These are phyloP conservation scores for Crithidia bombi DNA, from an alignment of 208 protist species.

Conservation along the genomic window DNA sequence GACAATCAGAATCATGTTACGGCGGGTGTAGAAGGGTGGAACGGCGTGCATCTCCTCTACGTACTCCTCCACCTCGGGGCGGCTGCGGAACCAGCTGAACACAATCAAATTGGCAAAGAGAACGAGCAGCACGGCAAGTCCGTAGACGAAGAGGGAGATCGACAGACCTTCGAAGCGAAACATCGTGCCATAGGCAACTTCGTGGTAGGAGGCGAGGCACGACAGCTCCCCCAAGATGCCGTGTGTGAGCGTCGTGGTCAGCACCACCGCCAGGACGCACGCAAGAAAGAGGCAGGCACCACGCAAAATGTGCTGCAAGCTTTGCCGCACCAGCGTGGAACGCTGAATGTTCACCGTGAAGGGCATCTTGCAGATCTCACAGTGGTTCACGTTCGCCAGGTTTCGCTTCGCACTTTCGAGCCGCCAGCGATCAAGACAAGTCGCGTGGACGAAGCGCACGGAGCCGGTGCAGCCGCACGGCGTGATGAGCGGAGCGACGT, in stretches of 20 bases:
- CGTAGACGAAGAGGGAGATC: slow-evolving; percentile 62
- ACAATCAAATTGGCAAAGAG: slow-evolving; percentile 55
- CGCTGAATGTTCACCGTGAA: slow-evolving; percentile 60
- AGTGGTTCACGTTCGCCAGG: slow-evolving; percentile 67
- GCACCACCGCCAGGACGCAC: slow-evolving; percentile 34
- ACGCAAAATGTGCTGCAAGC: slow-evolving; percentile 44
- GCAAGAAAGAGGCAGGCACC: slow-evolving; percentile 44
- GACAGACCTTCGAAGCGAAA: slow-evolving; percentile 60
- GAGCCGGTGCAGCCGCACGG: slow-evolving; percentile 82
- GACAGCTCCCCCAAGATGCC: slow-evolving; percentile 56
- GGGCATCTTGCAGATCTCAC: slow-evolving; percentile 79
- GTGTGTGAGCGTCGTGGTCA: slow-evolving; percentile 38
- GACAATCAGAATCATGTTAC: slow-evolving; percentile 43
- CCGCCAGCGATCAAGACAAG: slow-evolving; percentile 83
- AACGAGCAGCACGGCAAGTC: slow-evolving; percentile 45
- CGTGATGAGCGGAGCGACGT: slow-evolving; percentile 62
- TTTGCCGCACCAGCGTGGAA: slow-evolving; percentile 50
- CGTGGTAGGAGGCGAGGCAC: slow-evolving; percentile 61
- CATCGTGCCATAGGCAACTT: slow-evolving; percentile 62
- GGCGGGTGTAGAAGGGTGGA: slow-evolving; percentile 65
- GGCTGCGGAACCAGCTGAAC: slow-evolving; percentile 66
- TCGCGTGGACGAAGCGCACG: slow-evolving; percentile 75
- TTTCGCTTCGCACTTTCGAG: slow-evolving; percentile 75
- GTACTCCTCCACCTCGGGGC: slow-evolving; percentile 53
- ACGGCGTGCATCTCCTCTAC: slow-evolving; percentile 50